Conservation (phyloP, 805 yeast genomes). For the Komagataella pastoris region DNA sequence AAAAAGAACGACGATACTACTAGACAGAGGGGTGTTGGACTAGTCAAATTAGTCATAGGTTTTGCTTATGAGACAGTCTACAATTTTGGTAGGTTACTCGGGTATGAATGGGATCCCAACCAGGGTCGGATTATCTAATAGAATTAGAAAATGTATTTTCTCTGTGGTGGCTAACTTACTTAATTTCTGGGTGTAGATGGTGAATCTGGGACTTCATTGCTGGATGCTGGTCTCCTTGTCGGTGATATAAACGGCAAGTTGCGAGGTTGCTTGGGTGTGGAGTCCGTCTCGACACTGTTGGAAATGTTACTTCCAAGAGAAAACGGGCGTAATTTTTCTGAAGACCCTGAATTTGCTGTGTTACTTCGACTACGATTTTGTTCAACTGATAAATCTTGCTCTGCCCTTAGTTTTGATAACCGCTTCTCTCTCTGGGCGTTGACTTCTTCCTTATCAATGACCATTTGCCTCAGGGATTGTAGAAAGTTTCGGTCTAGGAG, state of each 20-base stretch:
- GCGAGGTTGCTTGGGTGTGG: not conserved
- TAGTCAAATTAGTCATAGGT: conserved; percentile 58
- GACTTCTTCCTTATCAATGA: not conserved
- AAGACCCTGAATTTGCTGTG: conserved; percentile 3
- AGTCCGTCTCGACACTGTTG: not conserved
- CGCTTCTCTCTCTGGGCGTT: not conserved
- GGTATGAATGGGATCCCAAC: conserved; percentile 47
- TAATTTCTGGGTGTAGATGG: conserved; percentile 2
- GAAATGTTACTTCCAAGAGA: not conserved
- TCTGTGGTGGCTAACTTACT: conserved; percentile 3
- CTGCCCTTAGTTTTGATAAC: not conserved
- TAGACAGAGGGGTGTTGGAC: conserved; percentile 37
- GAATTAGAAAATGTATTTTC: conserved; percentile 2
- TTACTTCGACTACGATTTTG: not conserved
- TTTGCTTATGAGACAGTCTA: conserved; percentile 32
- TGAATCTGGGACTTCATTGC: conserved; percentile 1
- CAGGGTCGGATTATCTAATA: conserved; percentile 33
- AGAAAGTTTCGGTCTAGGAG: not conserved
- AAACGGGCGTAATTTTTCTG: conserved; percentile 5
- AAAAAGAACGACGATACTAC: conserved; percentile 18
- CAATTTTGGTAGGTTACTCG: conserved; percentile 37
- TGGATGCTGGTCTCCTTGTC: not conserved
- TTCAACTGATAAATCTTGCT: not conserved
- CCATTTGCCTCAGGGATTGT: not conserved
- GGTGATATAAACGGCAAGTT: not conserved